Percentiles rank a stretch among this genome's conserved stretches.
phyloP scores from a whole-genome alignment of 805 yeast species.

The Torulaspora indica region DNA sequence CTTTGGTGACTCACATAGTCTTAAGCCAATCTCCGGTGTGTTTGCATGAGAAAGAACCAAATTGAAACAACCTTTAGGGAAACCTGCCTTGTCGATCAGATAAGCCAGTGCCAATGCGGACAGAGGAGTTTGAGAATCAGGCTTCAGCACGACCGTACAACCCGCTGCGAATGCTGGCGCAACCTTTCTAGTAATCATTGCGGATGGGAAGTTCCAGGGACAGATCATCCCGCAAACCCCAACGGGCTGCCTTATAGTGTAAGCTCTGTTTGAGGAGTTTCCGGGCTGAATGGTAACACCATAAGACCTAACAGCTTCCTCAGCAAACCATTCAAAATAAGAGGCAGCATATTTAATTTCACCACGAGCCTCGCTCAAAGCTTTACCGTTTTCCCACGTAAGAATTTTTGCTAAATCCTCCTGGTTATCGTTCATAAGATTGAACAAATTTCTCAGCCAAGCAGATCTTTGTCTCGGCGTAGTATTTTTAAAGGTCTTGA shows the following conservation, averaged over 20 bases:
- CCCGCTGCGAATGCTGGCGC: constrained; percentile 66
- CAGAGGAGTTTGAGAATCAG: constrained; percentile 59
- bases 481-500: constrained; percentile 44
- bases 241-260: constrained; percentile 54
- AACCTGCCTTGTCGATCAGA: constrained; percentile 54
- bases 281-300: constrained; percentile 56
- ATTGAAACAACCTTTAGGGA: constrained; percentile 55
- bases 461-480: constrained; percentile 47
- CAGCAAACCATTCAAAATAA: constrained; percentile 85
- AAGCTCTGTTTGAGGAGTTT: constrained; percentile 47
- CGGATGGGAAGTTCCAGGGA: constrained; percentile 66
- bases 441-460: constrained; percentile 47
- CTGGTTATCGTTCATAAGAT: constrained; percentile 49
- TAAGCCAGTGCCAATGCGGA: constrained; percentile 54
- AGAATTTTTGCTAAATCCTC: constrained; percentile 55
- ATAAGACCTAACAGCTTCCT: constrained; percentile 53
- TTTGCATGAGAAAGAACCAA: constrained; percentile 46
- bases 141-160: constrained; percentile 56
- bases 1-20: constrained; percentile 44
- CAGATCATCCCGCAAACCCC: constrained; percentile 62
- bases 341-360: constrained; percentile 60
- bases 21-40: constrained; percentile 51
- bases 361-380: constrained; percentile 49
- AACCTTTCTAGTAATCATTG: constrained; percentile 62
- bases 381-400: constrained; percentile 59